A percentile compares a stretch with the other conserved stretches of the same genome.
Conservation (phyloP, 2,329 filamentous ascomycete species). For the Phaeosphaeriaceae sp. region DNA sequence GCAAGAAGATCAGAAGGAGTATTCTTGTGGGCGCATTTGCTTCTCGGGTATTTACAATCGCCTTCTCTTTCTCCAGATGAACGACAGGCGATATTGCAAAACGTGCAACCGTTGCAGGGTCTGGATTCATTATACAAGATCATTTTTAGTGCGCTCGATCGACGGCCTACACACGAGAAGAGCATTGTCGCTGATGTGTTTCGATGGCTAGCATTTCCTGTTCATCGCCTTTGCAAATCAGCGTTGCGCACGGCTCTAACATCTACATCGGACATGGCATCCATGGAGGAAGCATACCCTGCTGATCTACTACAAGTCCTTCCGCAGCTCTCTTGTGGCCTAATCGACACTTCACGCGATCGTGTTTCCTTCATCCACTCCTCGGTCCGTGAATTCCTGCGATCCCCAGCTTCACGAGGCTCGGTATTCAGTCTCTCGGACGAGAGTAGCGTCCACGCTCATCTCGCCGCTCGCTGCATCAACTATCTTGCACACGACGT, state of each 20-base stretch:
- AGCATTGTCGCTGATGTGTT: slow-evolving; percentile 30
- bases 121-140: slow-evolving; percentile 29
- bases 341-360: slow-evolving; percentile 29
- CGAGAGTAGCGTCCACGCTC: slow-evolving; percentile 32
- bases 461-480: slow-evolving; percentile 38
- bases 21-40: slow-evolving; percentile 38
- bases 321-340: slow-evolving; percentile 32
- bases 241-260: slow-evolving; percentile 31
- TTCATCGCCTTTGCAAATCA: slow-evolving; percentile 26
- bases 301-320: slow-evolving; percentile 23
- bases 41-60: slow-evolving; percentile 34
- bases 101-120: slow-evolving; percentile 24
- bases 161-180: slow-evolving; percentile 26
- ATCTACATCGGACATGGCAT: slow-evolving; percentile 11
- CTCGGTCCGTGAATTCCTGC: slow-evolving; percentile 36
- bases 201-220: slow-evolving; percentile 34
- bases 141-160: slow-evolving; percentile 29
- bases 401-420: slow-evolving; percentile 19
- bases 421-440: slow-evolving; percentile 35
- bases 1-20: slow-evolving; percentile 29
- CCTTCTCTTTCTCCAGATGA: slow-evolving; percentile 35
- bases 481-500: slow-evolving; percentile 37
- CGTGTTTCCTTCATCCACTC: slow-evolving; percentile 31
- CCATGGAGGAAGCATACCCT: background rate
- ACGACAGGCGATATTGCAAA: slow-evolving; percentile 24